Conservation (phyloP, 805 yeast species). For the Metschnikowia proteae region DNA sequence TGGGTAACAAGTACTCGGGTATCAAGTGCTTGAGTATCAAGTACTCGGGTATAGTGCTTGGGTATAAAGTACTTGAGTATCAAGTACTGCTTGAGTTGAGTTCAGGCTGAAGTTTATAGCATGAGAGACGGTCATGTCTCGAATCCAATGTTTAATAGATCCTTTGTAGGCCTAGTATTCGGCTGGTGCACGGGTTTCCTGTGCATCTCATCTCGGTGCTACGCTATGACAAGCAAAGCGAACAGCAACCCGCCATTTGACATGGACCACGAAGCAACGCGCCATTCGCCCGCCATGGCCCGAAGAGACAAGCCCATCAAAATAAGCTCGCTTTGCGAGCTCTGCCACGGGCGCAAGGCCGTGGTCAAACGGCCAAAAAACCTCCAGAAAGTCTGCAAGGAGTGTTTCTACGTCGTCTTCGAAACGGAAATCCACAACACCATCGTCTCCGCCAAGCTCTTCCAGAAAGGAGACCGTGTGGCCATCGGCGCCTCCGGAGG, state of each 20-base stretch:
- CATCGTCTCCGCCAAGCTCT: constrained; percentile 63
- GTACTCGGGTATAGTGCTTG: too few species aligned
- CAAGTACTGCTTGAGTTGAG: not conserved
- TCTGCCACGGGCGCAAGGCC: constrained; percentile 79
- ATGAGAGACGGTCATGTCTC: constrained; percentile 6
- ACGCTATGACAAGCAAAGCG: not conserved
- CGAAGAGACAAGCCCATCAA: constrained; percentile 22
- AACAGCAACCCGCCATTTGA: too few species aligned
- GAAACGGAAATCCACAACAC: constrained; percentile 96
- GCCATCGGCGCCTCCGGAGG: constrained; percentile 99
- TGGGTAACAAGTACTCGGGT: too few species aligned
- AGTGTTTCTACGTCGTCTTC: constrained; percentile 84
- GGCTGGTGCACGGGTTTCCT: not conserved
- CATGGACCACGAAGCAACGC: too few species aligned
- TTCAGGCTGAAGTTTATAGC: constrained; percentile 6
- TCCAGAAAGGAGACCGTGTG: constrained; percentile 75
- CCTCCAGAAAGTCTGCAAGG: constrained; percentile 81
- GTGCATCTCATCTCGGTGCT: not conserved
- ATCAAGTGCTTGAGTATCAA: too few species aligned
- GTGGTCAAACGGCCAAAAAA: constrained; percentile 90
- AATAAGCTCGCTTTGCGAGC: constrained; percentile 61
- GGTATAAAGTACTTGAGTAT: too few species aligned
- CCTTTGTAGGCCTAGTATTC: too few species aligned
- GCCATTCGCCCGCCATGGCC: not conserved
- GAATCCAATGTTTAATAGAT: constrained; percentile 6